Evolutionary conservation across 495 filamentous ascomycete genomes (phyloP).

Genomic region (Hypoxylon trugodes): DNA sequence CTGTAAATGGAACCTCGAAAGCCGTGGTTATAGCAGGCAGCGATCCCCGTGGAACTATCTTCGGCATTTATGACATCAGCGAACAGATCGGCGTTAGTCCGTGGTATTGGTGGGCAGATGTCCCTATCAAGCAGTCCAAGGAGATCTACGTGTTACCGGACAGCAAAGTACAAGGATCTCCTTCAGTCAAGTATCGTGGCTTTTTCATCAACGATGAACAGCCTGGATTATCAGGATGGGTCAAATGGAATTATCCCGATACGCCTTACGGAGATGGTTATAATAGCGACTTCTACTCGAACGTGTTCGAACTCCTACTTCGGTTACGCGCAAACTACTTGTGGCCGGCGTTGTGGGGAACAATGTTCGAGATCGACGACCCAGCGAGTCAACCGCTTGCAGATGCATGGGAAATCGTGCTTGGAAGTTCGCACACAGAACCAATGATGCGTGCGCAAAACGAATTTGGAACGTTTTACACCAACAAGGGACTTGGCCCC

Average conservation of each 20-base stretch:
- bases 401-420: constrained; percentile 75
- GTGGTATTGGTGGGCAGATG: constrained; percentile 81
- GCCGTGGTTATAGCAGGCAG: constrained; percentile 75
- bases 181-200: constrained; percentile 76
- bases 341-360: constrained; percentile 77
- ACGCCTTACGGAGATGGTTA: constrained; percentile 66
- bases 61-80: constrained; percentile 75
- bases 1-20: constrained; percentile 62
- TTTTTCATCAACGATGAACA: constrained; percentile 85
- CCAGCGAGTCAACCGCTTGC: constrained; percentile 70
- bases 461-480: constrained; percentile 69
- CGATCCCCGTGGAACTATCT: constrained; percentile 76
- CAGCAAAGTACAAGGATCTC: constrained; percentile 65
- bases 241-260: constrained; percentile 57
- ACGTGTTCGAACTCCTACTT: constrained; percentile 76
- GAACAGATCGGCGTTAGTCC: constrained; percentile 81
- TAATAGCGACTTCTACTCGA: constrained; percentile 69
- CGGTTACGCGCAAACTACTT: constrained; percentile 76
- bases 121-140: constrained; percentile 60
- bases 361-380: constrained; percentile 77
- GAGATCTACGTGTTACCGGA: constrained; percentile 64
- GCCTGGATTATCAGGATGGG: constrained; percentile 75
- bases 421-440: constrained; percentile 77
- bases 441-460: constrained; percentile 77
- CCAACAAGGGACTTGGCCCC: constrained; percentile 50